phyloP scores from a whole-genome alignment of 2,329 filamentous ascomycete genomes.

The Xylaria sp. region DNA sequence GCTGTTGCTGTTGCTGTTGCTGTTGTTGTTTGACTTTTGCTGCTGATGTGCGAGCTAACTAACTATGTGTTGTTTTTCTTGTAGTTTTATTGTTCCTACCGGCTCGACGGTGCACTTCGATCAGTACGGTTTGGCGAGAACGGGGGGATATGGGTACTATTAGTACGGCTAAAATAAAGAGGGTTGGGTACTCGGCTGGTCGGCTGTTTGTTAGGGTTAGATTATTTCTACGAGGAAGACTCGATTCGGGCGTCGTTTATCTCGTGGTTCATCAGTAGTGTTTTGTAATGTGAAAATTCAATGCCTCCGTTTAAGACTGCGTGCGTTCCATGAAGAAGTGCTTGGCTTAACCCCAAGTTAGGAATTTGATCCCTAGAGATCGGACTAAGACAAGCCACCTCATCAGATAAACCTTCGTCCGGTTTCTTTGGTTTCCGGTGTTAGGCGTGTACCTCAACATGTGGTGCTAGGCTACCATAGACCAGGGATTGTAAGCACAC shows the following conservation, averaged over 20 bases:
- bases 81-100: not conserved
- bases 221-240: not conserved
- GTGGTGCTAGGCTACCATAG: too few species aligned
- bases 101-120: not conserved
- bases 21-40: not conserved
- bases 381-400: not conserved
- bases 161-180: not conserved
- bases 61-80: not conserved
- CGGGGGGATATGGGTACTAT: not conserved
- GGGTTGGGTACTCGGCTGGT: not conserved
- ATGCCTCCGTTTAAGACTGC: not conserved
- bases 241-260: not conserved
- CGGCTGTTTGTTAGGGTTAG: not conserved
- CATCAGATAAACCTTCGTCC: not conserved
- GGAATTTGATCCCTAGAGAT: not conserved
- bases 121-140: conserved; percentile 9
- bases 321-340: not conserved
- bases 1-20: too few species aligned
- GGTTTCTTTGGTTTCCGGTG: not conserved
- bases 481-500: too few species aligned
- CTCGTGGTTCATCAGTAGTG: not conserved
- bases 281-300: not conserved
- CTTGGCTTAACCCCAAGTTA: not conserved
- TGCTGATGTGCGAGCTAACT: not conserved
- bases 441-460: not conserved